Percentiles rank a stretch among this genome's conserved stretches.
phyloP scores from a whole-genome alignment of 2,329 filamentous ascomycete species.

The Colletotrichum sp. region DNA sequence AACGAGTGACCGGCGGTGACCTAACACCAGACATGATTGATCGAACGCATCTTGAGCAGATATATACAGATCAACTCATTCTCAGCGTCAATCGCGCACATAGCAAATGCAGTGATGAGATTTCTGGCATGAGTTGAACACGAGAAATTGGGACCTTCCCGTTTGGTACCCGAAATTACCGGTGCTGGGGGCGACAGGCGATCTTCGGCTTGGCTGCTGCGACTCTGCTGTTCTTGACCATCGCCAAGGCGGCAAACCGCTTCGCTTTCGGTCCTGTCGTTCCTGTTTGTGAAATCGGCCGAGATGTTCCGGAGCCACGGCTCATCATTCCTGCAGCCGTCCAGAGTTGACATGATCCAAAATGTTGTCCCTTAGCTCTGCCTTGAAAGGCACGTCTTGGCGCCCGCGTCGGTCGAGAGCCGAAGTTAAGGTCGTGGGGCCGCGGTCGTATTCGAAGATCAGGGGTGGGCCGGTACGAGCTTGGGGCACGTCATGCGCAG shows the following conservation, averaged over 20 bases:
- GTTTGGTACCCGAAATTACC: neutral
- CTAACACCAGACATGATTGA: neutral
- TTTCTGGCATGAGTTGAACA: neutral
- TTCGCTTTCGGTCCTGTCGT: neutral
- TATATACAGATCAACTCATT: neutral
- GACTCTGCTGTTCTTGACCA: neutral
- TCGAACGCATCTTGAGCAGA: neutral
- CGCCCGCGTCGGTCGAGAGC: neutral
- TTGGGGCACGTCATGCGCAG: neutral
- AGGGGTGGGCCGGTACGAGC: neutral
- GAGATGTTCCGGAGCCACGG: too few relatives aligned
- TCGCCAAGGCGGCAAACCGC: neutral
- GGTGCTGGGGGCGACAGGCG: neutral
- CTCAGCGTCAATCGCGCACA: neutral
- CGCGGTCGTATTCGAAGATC: conserved; percentile 6
- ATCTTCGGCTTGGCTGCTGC: neutral
- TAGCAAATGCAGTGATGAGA: neutral
- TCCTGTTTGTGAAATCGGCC: neutral
- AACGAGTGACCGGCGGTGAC: conserved; percentile 1
- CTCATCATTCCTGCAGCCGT: neutral
- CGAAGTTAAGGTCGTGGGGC: conserved; percentile 9
- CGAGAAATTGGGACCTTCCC: conserved; percentile 17
- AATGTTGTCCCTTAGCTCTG: neutral
- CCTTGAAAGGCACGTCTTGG: neutral
- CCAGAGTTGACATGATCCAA: neutral